phyloP scores from a whole-genome alignment of 2,329 filamentous ascomycete species.

The Pseudocercospora fuligena region DNA sequence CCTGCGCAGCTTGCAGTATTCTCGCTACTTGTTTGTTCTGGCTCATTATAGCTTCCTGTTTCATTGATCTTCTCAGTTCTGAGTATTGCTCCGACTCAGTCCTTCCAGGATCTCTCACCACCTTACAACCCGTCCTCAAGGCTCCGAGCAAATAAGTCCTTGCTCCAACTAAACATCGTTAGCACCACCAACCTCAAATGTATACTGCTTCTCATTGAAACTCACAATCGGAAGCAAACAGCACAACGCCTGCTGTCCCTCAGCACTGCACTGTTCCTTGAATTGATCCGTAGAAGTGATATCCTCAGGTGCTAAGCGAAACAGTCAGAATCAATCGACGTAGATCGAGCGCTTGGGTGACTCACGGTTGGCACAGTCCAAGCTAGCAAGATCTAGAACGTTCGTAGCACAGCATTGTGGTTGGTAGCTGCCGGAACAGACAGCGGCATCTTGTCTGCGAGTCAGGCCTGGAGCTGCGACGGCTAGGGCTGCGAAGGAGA shows the following conservation, averaged over 20 bases:
- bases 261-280: background rate
- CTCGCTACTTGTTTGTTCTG: too few relatives aligned
- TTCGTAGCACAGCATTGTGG: constrained; percentile 8
- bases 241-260: constrained; percentile 5
- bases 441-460: background rate
- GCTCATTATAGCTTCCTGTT: background rate
- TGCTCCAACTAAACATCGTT: background rate
- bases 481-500: background rate
- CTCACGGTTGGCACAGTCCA: constrained; percentile 5
- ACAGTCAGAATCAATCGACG: background rate
- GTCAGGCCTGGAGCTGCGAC: background rate
- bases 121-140: background rate
- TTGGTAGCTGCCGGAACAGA: background rate
- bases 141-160: constrained; percentile 6
- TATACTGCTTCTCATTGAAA: background rate
- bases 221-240: constrained; percentile 11
- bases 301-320: background rate
- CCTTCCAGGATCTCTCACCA: too few relatives aligned
- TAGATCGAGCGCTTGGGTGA: background rate
- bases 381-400: background rate
- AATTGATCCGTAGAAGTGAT: constrained; percentile 5
- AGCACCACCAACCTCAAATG: background rate
- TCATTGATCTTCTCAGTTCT: background rate
- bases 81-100: too few relatives aligned
- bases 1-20: too few relatives aligned